Evolutionary conservation across 2,329 filamentous ascomycete species (phyloP).

Genomic region (Arthrobotrys pseudoclavata): DNA sequence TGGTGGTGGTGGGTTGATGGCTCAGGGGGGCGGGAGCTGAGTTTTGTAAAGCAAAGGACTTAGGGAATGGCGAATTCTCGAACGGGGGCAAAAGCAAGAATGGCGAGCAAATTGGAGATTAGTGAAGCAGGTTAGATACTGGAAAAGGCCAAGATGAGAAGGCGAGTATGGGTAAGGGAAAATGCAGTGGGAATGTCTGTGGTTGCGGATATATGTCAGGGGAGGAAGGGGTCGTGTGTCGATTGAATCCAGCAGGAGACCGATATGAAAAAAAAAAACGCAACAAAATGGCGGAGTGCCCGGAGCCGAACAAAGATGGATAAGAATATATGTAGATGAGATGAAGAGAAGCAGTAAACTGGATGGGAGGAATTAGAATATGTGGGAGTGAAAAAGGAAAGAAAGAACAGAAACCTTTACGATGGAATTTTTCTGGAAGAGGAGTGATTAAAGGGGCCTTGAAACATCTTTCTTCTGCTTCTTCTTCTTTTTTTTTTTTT

Average conservation of each 20-base stretch:
- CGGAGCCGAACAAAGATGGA: conserved; percentile 10
- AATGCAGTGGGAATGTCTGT: conserved; percentile 43
- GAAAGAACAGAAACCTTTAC: conserved; percentile 56
- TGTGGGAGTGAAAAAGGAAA: conserved; percentile 62
- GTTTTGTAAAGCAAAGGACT: conserved; percentile 10
- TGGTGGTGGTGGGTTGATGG: conserved; percentile 5
- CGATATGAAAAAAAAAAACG: neutral
- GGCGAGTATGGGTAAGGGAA: conserved; percentile 39
- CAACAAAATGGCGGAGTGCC: too few species aligned
- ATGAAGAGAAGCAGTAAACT: conserved; percentile 63
- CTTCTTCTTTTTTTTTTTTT: conserved; percentile 28
- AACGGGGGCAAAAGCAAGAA: conserved; percentile 30
- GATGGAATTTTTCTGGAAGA: conserved; percentile 18
- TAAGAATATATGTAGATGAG: conserved; percentile 61
- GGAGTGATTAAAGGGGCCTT: conserved; percentile 29
- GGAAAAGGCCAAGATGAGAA: conserved; percentile 28
- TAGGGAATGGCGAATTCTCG: conserved; percentile 32
- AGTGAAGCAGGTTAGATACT: conserved; percentile 23
- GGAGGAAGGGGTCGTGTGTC: conserved; percentile 45
- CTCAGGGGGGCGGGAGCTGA: conserved; percentile 21
- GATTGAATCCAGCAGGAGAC: conserved; percentile 32
- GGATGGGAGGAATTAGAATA: conserved; percentile 13
- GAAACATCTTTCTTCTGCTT: conserved; percentile 20
- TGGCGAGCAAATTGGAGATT: conserved; percentile 17
- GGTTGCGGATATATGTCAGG: conserved; percentile 34